Conservation (phyloP, 2,329 filamentous ascomycete species). For the Sporothrix sp. region DNA sequence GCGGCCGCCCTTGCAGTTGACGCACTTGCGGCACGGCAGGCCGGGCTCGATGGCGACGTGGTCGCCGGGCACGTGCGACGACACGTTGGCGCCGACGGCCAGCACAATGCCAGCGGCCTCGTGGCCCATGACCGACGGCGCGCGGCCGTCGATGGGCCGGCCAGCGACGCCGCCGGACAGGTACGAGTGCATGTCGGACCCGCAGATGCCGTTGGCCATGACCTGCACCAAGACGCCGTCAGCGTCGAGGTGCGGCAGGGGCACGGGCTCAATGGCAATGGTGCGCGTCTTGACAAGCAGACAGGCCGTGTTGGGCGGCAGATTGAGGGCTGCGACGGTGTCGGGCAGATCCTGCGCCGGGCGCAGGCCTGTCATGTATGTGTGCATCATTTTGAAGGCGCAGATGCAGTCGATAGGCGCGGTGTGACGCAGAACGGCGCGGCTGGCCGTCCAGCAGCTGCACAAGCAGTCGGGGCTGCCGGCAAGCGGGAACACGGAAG, state of each 20-base stretch:
- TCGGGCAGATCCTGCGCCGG: too few relatives aligned
- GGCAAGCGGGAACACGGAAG: too few relatives aligned
- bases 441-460: too few relatives aligned
- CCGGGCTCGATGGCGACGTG: conserved; percentile 86
- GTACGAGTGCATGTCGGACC: conserved; percentile 83
- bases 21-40: conserved; percentile 70
- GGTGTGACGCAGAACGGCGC: too few relatives aligned
- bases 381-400: background rate
- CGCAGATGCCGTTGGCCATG: conserved; percentile 81
- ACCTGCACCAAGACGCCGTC: conserved; percentile 73
- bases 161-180: conserved; percentile 75
- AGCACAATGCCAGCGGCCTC: conserved; percentile 69
- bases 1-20: conserved; percentile 65
- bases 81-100: conserved; percentile 55
- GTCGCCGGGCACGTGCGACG: conserved; percentile 59
- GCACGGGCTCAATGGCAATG: conserved; percentile 65
- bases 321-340: background rate
- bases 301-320: conserved; percentile 12
- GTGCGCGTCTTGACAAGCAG: conserved; percentile 34
- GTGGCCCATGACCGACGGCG: conserved; percentile 68
- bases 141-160: conserved; percentile 56
- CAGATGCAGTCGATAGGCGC: too few relatives aligned
- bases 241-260: conserved; percentile 56
- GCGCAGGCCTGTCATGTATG: too few relatives aligned
- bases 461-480: too few relatives aligned